These are phyloP conservation scores for Pseudoturritis turrita DNA, from an alignment of 345 rosid species.

Conservation along the genomic window DNA sequence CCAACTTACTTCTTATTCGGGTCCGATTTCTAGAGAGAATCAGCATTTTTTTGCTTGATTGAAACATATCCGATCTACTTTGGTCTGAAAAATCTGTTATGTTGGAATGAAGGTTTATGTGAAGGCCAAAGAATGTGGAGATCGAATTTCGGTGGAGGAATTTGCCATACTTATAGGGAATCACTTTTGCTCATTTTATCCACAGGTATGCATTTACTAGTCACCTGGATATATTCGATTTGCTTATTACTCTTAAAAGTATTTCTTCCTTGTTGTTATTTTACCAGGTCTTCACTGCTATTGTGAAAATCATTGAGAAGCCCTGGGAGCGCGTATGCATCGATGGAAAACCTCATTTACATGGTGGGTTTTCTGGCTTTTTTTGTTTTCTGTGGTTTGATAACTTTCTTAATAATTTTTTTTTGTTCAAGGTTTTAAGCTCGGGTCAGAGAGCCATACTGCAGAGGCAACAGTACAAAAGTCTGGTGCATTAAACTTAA, in stretches of 20 bases:
- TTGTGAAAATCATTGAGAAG: constrained; percentile 75
- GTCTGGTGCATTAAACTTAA: constrained; percentile 58
- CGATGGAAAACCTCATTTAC: constrained; percentile 68
- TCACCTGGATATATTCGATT: not conserved
- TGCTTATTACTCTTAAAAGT: not conserved
- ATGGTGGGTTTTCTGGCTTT: constrained; percentile 43
- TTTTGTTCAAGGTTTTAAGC: constrained; percentile 69
- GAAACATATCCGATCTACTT: not conserved
- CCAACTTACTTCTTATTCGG: not conserved
- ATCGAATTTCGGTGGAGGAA: constrained; percentile 67
- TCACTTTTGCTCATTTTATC: constrained; percentile 73
- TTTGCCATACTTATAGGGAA: constrained; percentile 77
- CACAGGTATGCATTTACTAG: constrained; percentile 45
- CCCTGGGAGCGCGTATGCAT: constrained; percentile 85
- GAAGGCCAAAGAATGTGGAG: constrained; percentile 76
- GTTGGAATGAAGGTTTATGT: constrained; percentile 59
- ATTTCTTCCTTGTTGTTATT: not conserved
- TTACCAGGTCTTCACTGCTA: constrained; percentile 64
- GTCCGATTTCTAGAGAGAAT: not conserved
- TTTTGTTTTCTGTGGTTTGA: not conserved
- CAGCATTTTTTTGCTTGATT: not conserved
- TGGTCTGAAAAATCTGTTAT: not conserved
- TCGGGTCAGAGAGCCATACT: constrained; percentile 91
- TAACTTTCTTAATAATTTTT: not conserved
- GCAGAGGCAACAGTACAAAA: constrained; percentile 59